phyloP scores from a whole-genome alignment of 2,329 filamentous ascomycete genomes.

The Trichothecium sympodiale region DNA sequence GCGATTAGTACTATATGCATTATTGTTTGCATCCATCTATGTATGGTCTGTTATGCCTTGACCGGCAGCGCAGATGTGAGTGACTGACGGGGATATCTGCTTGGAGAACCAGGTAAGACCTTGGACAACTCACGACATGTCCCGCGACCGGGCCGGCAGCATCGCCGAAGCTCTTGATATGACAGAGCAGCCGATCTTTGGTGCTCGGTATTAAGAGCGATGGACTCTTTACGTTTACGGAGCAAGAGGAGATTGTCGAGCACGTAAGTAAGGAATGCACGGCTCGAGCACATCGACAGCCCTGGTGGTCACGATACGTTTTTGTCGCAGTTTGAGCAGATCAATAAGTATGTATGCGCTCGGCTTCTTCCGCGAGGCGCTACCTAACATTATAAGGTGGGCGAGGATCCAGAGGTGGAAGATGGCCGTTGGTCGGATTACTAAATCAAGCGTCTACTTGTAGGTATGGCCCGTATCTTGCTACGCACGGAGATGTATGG shows the following conservation, averaged over 20 bases:
- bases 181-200: constrained; percentile 80
- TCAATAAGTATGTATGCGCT: constrained; percentile 85
- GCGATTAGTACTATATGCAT: no score
- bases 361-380: constrained; percentile 66
- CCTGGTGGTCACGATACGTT: constrained; percentile 96
- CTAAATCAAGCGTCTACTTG: constrained; percentile 87
- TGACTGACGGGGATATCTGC: constrained; percentile 81
- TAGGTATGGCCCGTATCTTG: no score
- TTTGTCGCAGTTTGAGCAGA: constrained; percentile 91
- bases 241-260: constrained; percentile 84
- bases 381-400: constrained; percentile 78
- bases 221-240: constrained; percentile 91
- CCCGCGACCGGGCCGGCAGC: constrained; percentile 56
- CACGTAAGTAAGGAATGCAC: constrained; percentile 72
- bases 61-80: constrained; percentile 76
- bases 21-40: no score
- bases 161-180: constrained; percentile 66
- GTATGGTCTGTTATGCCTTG: constrained; percentile 73
- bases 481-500: no score
- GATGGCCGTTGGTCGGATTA: constrained; percentile 48
- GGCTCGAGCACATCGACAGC: constrained; percentile 79
- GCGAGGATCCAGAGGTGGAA: constrained; percentile 32
- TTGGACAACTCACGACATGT: constrained; percentile 94
- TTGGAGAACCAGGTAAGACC: constrained; percentile 65
- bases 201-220: constrained; percentile 93